Base-by-base conservation (phyloP, 495 filamentous ascomycete species). In the Oleoguttula mirabilis region DNA sequence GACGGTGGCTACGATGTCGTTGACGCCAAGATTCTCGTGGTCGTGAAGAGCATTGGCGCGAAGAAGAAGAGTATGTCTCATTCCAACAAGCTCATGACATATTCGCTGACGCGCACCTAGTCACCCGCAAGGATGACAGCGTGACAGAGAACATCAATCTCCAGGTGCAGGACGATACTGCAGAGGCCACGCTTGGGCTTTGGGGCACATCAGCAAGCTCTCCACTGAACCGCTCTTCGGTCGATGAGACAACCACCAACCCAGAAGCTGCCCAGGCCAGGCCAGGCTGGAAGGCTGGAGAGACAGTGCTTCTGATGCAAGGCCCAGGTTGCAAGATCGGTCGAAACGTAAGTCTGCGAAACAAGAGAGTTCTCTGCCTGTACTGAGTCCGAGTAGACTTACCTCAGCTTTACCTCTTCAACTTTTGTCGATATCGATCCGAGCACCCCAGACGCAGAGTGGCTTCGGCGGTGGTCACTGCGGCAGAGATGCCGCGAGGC, bases 381-480 rank as follows among this genome's bases (percentile, higher is more conserved):
- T 14, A 22, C 37, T 51, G 36, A 46, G 23, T 2, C 2, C 1
- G 38, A 53, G 2, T 49, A 50, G n/a, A 44, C 58, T 5, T 58
- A 49, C 36, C 36, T 80, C 1, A 65, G 58, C 2, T 53, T 79
- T 11, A 63, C 52, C 12, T 43, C 64, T 4, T 56, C 58, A 10
- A 73, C 72, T 1, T 64, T 65, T 44, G 52, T 80, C 11, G 72
- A 82, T 24, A 59, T 81, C 22, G 66, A 80, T 48, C 77, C 77
- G 0, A 52, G 51, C 3, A 72, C 74, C 25, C 51, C 53, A 0
- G 78, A 82, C 40, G 71, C 71, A 3, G 57, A 65, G 20, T 79
- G 73, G 75, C 58, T 81, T 14, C 62, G 73, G 22, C 59, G 57
- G 4, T 69, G 66, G 50, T 66, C 75, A 0, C 59, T 60, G 25